Evolutionary conservation across 345 rosid genomes (phyloP), one percentile per base, ranked within the genome.

Genomic region (Linum usitatissimum): DNA sequence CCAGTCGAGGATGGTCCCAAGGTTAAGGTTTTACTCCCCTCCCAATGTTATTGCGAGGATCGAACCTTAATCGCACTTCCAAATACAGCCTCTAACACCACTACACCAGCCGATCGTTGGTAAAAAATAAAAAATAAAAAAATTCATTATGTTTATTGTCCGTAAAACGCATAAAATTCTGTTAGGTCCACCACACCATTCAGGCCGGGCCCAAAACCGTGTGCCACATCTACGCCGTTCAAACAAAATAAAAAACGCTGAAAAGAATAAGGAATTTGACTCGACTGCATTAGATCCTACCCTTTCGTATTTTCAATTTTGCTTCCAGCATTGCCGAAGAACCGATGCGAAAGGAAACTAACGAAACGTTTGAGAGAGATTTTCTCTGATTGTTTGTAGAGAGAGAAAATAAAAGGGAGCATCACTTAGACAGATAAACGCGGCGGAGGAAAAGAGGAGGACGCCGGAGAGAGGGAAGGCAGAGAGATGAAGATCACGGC

Each of bases 401-500:
- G 51, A 45, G 51, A 45, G 51, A 15, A 45, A 45, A 2, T n/a
- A 3, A 15, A 31, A 59, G 23, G 1, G 39, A 15, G 1, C 17
- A 10, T 45, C 4, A 45, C 17, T 45, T 45, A 10, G 1, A 56
- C 18, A 14, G 21, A 57, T 20, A 53, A 34, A 34, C 38, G 38
- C 38, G 51, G 15, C 14, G 3, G 51, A 6, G 17, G 17, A 45
- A 45, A 2, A 15, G 51, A 45, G 51, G 51, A 45, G 51, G 51
- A 42, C 49, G 49, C 49, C 49, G 58, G 58, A n/a, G 30, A 19
- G 21, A 54, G 30, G 21, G 17, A 63, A n/a, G 36, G 60, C 48
- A 55, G 59, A 19, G 63, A 59, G 61, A 93, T 93, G 97, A 93
- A 90, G 94, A 87, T 93, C 81, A 93, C 97, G 55, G 82, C 96